Evolutionary conservation across 2,329 filamentous ascomycete genomes (phyloP).

Genomic region (Neurospora sp.): DNA sequence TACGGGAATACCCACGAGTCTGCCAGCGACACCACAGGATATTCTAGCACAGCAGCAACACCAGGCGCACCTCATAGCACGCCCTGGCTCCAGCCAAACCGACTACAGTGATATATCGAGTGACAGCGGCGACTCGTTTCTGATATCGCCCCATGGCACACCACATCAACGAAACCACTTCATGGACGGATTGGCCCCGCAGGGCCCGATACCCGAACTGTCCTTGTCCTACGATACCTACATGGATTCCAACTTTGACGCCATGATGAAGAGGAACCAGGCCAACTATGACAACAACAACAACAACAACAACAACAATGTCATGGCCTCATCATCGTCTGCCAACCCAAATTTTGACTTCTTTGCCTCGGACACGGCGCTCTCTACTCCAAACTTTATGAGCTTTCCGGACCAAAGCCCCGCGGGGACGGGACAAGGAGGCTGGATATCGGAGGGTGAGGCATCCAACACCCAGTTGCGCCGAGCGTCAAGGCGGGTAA

Average conservation of each 20-base stretch:
- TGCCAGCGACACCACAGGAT: constrained; percentile 50
- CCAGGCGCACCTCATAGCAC: constrained; percentile 41
- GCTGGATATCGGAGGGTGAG: constrained; percentile 43
- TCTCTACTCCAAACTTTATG: constrained; percentile 41
- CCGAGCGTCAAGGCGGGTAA: constrained; percentile 40
- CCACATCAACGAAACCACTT: constrained; percentile 42
- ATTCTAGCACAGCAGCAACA: constrained; percentile 80
- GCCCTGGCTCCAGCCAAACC: constrained; percentile 53
- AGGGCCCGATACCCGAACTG: constrained; percentile 21
- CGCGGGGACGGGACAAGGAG: constrained; percentile 25
- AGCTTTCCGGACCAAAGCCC: constrained; percentile 37
- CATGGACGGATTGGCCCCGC: constrained; percentile 35
- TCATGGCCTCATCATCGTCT: constrained; percentile 23
- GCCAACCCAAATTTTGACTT: constrained; percentile 35
- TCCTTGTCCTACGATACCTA: constrained; percentile 37
- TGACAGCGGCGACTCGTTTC: constrained; percentile 41
- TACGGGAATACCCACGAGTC: constrained; percentile 41
- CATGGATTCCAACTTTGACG: constrained; percentile 28
- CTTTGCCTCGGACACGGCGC: constrained; percentile 34
- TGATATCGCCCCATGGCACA: constrained; percentile 46
- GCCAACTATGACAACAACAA: constrained; percentile 23
- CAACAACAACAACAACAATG: constrained; percentile 25
- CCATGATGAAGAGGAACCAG: constrained; percentile 38
- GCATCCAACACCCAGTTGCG: constrained; percentile 28
- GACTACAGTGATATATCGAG: constrained; percentile 26